These are phyloP conservation scores for Colletotrichum lupini DNA, from an alignment of 2,329 filamentous ascomycete species.

Conservation along the genomic window DNA sequence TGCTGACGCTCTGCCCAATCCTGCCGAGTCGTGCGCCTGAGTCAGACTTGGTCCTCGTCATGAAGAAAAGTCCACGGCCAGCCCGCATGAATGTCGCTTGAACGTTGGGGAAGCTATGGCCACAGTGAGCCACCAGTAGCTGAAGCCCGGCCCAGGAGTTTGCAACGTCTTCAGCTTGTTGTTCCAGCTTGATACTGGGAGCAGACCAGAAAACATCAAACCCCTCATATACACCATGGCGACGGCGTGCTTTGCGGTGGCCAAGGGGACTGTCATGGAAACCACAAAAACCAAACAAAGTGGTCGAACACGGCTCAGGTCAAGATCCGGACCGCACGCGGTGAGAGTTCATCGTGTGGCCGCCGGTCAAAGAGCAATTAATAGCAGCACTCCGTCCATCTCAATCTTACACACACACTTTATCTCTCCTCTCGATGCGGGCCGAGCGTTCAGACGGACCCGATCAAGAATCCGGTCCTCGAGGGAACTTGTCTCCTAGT, in stretches of 20 bases:
- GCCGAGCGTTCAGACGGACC: conserved; percentile 21
- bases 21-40: conserved; percentile 20
- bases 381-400: conserved; percentile 21
- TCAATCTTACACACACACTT: conserved; percentile 3
- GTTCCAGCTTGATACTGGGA: background rate
- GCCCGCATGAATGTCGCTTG: background rate
- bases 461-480: background rate
- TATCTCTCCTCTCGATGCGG: background rate
- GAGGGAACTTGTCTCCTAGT: conserved; percentile 1
- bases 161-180: background rate
- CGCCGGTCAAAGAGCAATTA: conserved; percentile 22
- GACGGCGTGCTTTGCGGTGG: background rate
- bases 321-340: conserved; percentile 10
- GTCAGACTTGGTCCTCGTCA: background rate
- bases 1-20: conserved; percentile 14
- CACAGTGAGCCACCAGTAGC: background rate
- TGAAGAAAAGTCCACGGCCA: background rate
- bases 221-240: background rate
- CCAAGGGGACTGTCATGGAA: background rate
- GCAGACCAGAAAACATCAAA: background rate
- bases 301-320: conserved; percentile 7
- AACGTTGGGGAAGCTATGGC: conserved; percentile 15
- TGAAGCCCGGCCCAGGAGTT: background rate
- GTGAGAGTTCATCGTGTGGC: conserved; percentile 22
- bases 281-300: conserved; percentile 20